These are phyloP conservation scores for Boletus bicolor DNA, from an alignment of 768 basidiomycete species.

Conservation along the genomic window DNA sequence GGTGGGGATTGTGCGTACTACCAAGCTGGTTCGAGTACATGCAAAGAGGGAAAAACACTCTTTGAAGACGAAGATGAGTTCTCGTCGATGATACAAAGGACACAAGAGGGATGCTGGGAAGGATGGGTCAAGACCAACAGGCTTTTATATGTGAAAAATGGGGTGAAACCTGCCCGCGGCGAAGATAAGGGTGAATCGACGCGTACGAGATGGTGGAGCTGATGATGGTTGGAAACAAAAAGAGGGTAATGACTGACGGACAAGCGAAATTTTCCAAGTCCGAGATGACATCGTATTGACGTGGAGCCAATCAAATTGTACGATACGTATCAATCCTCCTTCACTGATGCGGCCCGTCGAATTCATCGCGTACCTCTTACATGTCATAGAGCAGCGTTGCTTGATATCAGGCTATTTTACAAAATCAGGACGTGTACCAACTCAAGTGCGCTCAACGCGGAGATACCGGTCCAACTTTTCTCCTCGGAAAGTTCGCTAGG, in stretches of 20 bases:
- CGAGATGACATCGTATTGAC: conserved; percentile 12
- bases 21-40: conserved; percentile 97
- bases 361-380: neutral
- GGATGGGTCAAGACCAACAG: neutral
- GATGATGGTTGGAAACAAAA: conserved; percentile 17
- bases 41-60: conserved; percentile 49
- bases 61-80: conserved; percentile 12
- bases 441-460: neutral
- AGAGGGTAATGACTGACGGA: conserved; percentile 7
- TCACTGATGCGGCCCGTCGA: neutral
- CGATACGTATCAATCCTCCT: neutral
- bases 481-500: neutral
- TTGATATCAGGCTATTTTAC: neutral
- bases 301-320: conserved; percentile 13
- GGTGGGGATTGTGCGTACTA: conserved; percentile 82
- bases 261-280: conserved; percentile 17
- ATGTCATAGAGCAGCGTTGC: neutral
- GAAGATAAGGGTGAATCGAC: neutral
- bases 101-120: neutral
- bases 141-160: conserved; percentile 30
- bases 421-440: neutral
- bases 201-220: conserved; percentile 7
- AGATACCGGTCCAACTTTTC: neutral
- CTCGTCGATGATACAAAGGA: neutral
- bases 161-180: conserved; percentile 5